phyloP scores from a whole-genome alignment of 1,284 basidiomycete genomes.

The Trametes hirsuta region DNA sequence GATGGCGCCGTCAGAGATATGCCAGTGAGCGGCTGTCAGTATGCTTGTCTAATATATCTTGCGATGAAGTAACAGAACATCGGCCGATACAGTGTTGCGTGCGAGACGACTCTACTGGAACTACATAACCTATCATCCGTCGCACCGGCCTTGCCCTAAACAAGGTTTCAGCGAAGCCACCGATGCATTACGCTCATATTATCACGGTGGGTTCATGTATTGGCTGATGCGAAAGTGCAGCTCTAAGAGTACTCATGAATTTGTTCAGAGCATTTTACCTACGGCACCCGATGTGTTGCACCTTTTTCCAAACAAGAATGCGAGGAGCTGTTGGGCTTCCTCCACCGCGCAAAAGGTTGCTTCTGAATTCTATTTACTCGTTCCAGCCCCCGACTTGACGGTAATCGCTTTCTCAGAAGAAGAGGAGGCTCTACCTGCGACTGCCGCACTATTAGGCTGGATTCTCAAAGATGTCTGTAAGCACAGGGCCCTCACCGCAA shows the following conservation, averaged over 20 bases:
- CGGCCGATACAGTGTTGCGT: conserved; percentile 42
- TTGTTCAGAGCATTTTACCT: conserved; percentile 45
- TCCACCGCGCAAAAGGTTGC: conserved; percentile 36
- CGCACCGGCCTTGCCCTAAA: conserved; percentile 43
- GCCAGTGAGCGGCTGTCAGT: conserved; percentile 7
- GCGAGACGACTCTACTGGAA: conserved; percentile 54
- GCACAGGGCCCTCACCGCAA: background rate
- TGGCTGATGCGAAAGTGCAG: background rate
- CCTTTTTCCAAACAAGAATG: conserved; percentile 58
- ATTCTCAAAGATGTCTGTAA: conserved; percentile 44
- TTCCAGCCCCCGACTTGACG: background rate
- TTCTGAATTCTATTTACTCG: background rate
- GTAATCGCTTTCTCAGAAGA: background rate
- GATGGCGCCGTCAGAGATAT: background rate
- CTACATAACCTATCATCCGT: conserved; percentile 50
- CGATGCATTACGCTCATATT: conserved; percentile 54
- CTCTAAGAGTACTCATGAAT: too few relatives aligned
- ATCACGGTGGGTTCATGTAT: conserved; percentile 37
- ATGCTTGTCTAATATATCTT: background rate
- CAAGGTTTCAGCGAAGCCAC: conserved; percentile 48
- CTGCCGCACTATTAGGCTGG: conserved; percentile 20
- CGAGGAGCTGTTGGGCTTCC: conserved; percentile 45
- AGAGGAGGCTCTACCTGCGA: conserved; percentile 3
- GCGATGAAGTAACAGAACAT: background rate
- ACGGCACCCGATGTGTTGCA: conserved; percentile 43